phyloP scores from a whole-genome alignment of 257 asterid species.

The Gynochthodes officinalis region DNA sequence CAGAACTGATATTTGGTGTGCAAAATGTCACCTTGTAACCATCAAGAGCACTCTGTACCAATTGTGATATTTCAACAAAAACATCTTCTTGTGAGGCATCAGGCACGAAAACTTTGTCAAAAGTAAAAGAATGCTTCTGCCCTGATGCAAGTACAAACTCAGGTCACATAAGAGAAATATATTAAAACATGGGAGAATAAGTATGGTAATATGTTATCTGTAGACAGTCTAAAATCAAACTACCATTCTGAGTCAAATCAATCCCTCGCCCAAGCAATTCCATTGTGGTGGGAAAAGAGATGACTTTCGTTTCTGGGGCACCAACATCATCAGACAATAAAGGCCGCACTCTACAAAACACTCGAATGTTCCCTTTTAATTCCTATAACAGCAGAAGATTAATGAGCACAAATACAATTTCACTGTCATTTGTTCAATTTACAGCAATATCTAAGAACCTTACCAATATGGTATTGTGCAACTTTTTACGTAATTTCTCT shows the following conservation, averaged over 20 bases:
- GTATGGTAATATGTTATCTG: constrained; percentile 2
- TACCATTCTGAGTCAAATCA: constrained; percentile 78
- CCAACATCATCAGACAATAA: constrained; percentile 67
- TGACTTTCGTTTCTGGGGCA: constrained; percentile 54
- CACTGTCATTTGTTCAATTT: neutral
- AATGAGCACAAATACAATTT: neutral
- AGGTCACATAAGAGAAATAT: constrained; percentile 8
- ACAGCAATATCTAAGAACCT: constrained; percentile 13
- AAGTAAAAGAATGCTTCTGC: constrained; percentile 78
- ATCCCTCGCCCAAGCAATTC: constrained; percentile 77
- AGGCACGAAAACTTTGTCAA: constrained; percentile 83
- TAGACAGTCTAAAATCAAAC: constrained; percentile 6
- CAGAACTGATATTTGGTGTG: constrained; percentile 3
- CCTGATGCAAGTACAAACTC: constrained; percentile 38
- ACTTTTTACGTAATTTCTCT: constrained; percentile 77
- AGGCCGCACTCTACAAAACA: constrained; percentile 94
- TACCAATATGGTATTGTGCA: constrained; percentile 95
- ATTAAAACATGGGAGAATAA: neutral
- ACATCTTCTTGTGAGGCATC: constrained; percentile 86
- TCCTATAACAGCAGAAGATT: constrained; percentile 48
- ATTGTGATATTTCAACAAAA: constrained; percentile 92
- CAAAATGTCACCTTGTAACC: constrained; percentile 76
- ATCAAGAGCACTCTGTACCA: constrained; percentile 97
- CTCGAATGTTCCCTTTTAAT: constrained; percentile 89
- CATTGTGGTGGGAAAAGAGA: constrained; percentile 69